Base-by-base conservation (phyloP, 176 grass and related monocot genomes). In the Ensete ventricosum region DNA sequence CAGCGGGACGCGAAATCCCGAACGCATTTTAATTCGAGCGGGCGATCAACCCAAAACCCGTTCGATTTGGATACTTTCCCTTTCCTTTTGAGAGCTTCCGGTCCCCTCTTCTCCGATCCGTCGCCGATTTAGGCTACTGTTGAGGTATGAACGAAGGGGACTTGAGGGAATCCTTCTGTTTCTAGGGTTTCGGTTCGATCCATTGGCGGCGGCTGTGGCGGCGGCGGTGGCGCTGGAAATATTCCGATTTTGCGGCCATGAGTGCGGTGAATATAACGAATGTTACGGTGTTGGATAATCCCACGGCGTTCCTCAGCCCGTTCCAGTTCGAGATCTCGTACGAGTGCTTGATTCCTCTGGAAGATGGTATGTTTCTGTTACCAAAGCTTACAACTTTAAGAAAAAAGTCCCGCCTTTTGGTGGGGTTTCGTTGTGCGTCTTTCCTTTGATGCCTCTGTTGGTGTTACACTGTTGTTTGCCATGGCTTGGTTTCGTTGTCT, bases 321-420 rank as follows among this genome's bases (percentile, higher is more conserved):
- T 99, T 99, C 86, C 95, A 99, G 88, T 99, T 99, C 86, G 95
- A 99, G 91, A 99, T 99, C 82, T 94, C 95, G 82, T 99, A 99
- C 90, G 95, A 99, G 88, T 99, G 95, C 81, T 84, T 99, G 83
- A 81, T 99, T 53, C 86, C 95, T 4, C 95, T 99, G 51, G 88
- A 99, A 68, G 95, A 99, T 53, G 95, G 95, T 94, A 83, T 13
- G 67, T 17, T 80, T 53, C 55, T 21, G 24, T 22, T 4, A 43
- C 34, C 34, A 43, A 6, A 43, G 6, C 34, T 43, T 43, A 6
- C 4, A 43, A 43, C 34, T 43, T 43, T 43, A 43, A 43, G 34
- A 43, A 43, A 43, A 43, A 43, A 43, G 34, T 43, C 34, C 34
- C 34, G 4, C 34, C 11, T 54, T 54, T 25, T 14, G 9, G 2